Conservation (phyloP, 768 basidiomycete species). For the Arthromyces matolae region DNA sequence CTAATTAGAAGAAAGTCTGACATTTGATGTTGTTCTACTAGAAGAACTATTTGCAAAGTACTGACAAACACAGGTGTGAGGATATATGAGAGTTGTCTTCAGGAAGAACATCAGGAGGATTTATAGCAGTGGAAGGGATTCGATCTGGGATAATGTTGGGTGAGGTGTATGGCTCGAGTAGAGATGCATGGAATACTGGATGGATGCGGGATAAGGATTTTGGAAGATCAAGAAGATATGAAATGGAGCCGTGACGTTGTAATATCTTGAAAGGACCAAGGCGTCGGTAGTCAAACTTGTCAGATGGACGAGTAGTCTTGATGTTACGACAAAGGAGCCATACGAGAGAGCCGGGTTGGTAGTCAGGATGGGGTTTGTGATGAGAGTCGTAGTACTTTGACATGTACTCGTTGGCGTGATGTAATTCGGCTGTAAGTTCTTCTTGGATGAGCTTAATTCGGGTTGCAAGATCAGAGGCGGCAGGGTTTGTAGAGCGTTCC, state of each 20-base stretch:
- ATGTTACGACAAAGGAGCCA: constrained; percentile 3
- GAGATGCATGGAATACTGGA: constrained; percentile 4
- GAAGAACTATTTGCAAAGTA: too few species aligned
- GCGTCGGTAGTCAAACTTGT: constrained; percentile 6
- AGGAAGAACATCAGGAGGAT: background rate
- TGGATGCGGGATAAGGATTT: background rate
- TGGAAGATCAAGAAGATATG: background rate
- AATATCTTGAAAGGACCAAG: constrained; percentile 4
- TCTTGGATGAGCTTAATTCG: constrained; percentile 2
- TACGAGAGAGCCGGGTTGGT: background rate
- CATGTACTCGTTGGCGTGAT: constrained; percentile 8
- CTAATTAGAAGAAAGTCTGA: too few species aligned
- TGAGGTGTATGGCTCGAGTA: constrained; percentile 5
- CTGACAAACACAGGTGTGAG: too few species aligned
- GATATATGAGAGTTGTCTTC: too few species aligned
- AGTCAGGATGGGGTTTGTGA: constrained; percentile 25
- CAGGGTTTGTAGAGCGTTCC: constrained; percentile 1
- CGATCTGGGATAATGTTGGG: background rate
- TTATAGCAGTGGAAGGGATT: background rate
- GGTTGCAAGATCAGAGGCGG: constrained; percentile 3
- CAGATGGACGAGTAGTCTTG: background rate
- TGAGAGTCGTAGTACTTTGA: too few species aligned
- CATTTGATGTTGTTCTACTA: too few species aligned
- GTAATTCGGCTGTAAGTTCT: background rate
- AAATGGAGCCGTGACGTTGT: background rate